phyloP scores from a whole-genome alignment of 129 eudicot genomes.

The Flaveria ramosissima region DNA sequence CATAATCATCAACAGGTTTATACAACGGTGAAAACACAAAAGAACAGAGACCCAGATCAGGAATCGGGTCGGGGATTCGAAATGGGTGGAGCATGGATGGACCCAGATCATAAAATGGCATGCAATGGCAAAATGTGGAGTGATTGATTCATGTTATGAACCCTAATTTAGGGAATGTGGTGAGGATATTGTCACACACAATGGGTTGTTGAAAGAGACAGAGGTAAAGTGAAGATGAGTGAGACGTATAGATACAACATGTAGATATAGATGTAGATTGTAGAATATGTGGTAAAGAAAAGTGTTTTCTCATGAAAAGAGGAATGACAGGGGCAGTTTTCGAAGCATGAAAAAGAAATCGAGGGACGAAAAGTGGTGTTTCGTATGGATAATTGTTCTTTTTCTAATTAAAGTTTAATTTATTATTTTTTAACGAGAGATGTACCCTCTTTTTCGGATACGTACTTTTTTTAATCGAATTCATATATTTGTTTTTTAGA shows the following conservation, averaged over 20 bases:
- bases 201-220: constrained; percentile 25
- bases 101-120: too few species aligned
- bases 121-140: not conserved
- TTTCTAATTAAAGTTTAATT: too few species aligned
- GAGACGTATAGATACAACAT: constrained; percentile 18
- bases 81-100: too few species aligned
- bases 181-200: not conserved
- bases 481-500: too few species aligned
- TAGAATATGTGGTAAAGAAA: constrained; percentile 25
- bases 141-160: constrained; percentile 17
- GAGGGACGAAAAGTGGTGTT: too few species aligned
- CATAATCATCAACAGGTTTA: not conserved
- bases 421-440: too few species aligned
- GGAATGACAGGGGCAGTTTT: constrained; percentile 34
- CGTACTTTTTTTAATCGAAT: too few species aligned
- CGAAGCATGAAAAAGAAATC: constrained; percentile 16
- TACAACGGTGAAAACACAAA: not conserved
- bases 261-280: not conserved
- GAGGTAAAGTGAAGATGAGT: constrained; percentile 23
- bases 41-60: constrained; percentile 26
- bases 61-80: too few species aligned
- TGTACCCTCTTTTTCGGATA: too few species aligned
- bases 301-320: constrained; percentile 32
- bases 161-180: constrained; percentile 39
- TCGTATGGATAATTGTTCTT: too few species aligned